Evolutionary conservation across 768 basidiomycete genomes (phyloP).

Genomic region (Grammothele lineata): DNA sequence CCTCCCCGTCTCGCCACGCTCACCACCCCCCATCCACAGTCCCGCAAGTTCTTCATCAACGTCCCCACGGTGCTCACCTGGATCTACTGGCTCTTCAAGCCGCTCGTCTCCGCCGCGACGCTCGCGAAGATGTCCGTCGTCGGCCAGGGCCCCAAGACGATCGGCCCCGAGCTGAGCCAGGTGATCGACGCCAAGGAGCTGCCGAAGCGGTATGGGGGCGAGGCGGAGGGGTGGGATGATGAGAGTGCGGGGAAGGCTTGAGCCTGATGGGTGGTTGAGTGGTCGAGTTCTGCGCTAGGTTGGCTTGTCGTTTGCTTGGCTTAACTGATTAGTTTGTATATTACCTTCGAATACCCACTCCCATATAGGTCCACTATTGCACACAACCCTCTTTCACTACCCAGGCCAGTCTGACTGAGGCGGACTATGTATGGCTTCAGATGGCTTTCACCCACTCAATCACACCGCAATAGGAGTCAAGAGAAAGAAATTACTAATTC

Average conservation of each 20-base stretch:
- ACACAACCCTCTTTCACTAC: too few relatives aligned
- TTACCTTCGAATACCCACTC: slow-evolving; percentile 1
- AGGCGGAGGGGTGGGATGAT: slow-evolving; percentile 38
- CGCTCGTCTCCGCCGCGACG: slow-evolving; percentile 67
- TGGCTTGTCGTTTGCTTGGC: background rate
- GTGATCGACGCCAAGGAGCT: slow-evolving; percentile 54
- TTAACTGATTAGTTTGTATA: too few relatives aligned
- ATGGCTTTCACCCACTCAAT: background rate
- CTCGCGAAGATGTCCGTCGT: slow-evolving; percentile 79
- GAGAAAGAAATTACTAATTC: slow-evolving; percentile 15
- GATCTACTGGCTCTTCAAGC: slow-evolving; percentile 83
- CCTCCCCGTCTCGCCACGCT: background rate
- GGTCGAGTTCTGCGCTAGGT: background rate
- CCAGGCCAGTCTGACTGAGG: too few relatives aligned
- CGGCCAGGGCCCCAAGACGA: slow-evolving; percentile 54
- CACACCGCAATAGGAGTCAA: background rate
- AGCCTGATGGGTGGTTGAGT: too few relatives aligned
- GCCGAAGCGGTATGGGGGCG: slow-evolving; percentile 70
- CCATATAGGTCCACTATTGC: too few relatives aligned
- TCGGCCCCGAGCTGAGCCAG: slow-evolving; percentile 57
- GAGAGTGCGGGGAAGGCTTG: too few relatives aligned
- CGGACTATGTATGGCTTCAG: too few relatives aligned
- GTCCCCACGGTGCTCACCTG: slow-evolving; percentile 73
- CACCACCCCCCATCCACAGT: slow-evolving; percentile 31
- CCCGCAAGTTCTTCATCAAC: slow-evolving; percentile 78